Evolutionary conservation across 2,329 filamentous ascomycete species (phyloP).

Genomic region (Exophiala alcalophila): DNA sequence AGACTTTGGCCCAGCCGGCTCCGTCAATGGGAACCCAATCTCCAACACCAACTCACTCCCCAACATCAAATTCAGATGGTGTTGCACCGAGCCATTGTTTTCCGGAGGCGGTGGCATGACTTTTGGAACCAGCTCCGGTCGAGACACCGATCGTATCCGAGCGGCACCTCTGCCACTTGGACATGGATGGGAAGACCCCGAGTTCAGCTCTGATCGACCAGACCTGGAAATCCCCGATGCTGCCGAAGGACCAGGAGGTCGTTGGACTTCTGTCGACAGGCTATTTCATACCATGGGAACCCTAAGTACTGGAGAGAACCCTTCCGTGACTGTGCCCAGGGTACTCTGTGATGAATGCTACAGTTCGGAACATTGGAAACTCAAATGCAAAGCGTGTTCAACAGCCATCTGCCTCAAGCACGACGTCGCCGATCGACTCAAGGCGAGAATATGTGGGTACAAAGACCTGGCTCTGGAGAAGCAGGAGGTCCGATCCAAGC

Average conservation of each 20-base stretch:
- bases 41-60: slow-evolving; percentile 42
- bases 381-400: slow-evolving; percentile 57
- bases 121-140: slow-evolving; percentile 49
- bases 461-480: slow-evolving; percentile 54
- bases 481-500: slow-evolving; percentile 35
- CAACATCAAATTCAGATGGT: slow-evolving; percentile 57
- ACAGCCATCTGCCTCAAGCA: slow-evolving; percentile 59
- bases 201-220: slow-evolving; percentile 40
- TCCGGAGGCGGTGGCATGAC: slow-evolving; percentile 59
- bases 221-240: background rate
- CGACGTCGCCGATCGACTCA: slow-evolving; percentile 53
- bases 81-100: slow-evolving; percentile 59
- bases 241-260: slow-evolving; percentile 23
- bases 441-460: slow-evolving; percentile 57
- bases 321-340: slow-evolving; percentile 40
- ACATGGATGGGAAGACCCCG: slow-evolving; percentile 55
- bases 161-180: slow-evolving; percentile 56
- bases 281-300: slow-evolving; percentile 34
- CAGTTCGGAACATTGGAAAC: slow-evolving; percentile 57
- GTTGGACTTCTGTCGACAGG: slow-evolving; percentile 42
- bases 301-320: slow-evolving; percentile 16
- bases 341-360: slow-evolving; percentile 59
- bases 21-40: slow-evolving; percentile 33
- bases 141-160: slow-evolving; percentile 55
- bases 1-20: slow-evolving; percentile 19